Evolutionary conservation across 2,329 filamentous ascomycete genomes (phyloP), one percentile per base, ranked within the genome.

Genomic region (Trichothecium sympodiale): DNA sequence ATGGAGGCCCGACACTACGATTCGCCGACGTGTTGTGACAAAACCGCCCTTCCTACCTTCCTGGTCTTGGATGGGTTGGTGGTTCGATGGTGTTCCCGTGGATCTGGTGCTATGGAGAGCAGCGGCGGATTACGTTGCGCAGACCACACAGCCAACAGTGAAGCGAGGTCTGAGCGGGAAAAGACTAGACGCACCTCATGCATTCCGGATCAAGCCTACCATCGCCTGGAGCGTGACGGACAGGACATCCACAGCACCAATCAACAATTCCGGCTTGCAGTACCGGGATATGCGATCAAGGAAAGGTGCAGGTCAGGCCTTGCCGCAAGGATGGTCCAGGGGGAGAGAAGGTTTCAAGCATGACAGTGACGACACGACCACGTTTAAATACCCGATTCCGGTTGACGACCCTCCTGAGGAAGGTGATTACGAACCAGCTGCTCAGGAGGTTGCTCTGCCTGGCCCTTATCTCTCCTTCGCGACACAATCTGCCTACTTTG

Each of bases 31-130:
- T 16, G 54, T 55, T 6, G 44, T 59, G 6, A 47, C 56, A 4
- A 51, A 53, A 0, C 50, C 57, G 9, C 54, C 59, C 2, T 61
- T 60, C 35, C 48, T 65, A 5, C 62, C 62, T 1, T 62, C 59
- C 4, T 66, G 62, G 62, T 62, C 61, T 20, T 66, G 62, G 62
- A 60, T 66, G 55, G 62, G 62, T 16, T 66, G 62, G 62, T 64
- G 60, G 55, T 63, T 61, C 37, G 62, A 65, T 38, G 59, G 56
- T 18, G 51, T 64, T 12, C 54, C 61, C 5, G 57, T 60, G 12
- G 62, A 65, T 36, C 41, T 65, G 38, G 51, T 48, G 5, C 47
- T 65, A 9, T 65, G 62, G 62, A 54, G 55, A 33, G 60, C 61
- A 1, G 57, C 60, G 2, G 58, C 59, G 8, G 62, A 65, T 43